A percentile compares a stretch with the other conserved stretches of the same genome.
Evolutionary conservation across 371 early-diverging fungal genomes (phyloP).

Genomic region (Dinochytrium kinnereticum): DNA sequence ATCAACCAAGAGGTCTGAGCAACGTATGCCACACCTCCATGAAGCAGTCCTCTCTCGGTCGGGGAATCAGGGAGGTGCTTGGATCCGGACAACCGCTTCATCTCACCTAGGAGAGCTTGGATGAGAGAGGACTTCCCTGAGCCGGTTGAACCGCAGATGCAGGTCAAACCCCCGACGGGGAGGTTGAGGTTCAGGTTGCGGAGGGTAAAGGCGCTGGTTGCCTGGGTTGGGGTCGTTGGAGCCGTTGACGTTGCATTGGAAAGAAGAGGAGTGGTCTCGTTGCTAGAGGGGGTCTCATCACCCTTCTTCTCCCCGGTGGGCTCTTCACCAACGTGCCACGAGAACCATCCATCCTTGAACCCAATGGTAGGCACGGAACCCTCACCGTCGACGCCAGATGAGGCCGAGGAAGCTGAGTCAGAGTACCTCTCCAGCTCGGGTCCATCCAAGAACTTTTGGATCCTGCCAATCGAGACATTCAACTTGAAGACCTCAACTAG

Average conservation of each 20-base stretch:
- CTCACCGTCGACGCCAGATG: not conserved
- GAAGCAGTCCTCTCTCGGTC: not conserved
- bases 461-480: constrained; percentile 44
- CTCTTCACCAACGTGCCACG: constrained; percentile 27
- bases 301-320: constrained; percentile 1
- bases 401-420: not conserved
- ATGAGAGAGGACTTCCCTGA: constrained; percentile 42
- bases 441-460: constrained; percentile 46
- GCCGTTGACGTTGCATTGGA: not conserved
- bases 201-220: constrained; percentile 15
- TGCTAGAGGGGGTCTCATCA: not conserved
- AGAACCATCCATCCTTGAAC: constrained; percentile 32
- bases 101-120: constrained; percentile 44
- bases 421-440: constrained; percentile 52
- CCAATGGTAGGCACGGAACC: constrained; percentile 24
- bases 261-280: constrained; percentile 5
- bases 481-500: constrained; percentile 40
- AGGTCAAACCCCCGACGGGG: constrained; percentile 34
- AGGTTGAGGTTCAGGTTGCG: constrained; percentile 32
- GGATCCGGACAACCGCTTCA: constrained; percentile 41
- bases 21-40: constrained; percentile 48
- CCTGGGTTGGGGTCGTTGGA: not conserved
- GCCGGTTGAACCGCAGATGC: constrained; percentile 41
- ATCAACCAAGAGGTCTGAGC: constrained; percentile 55
- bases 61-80: constrained; percentile 34